These are phyloP conservation scores for Garcia nutans DNA, from an alignment of 345 rosid genomes.

Conservation along the genomic window DNA sequence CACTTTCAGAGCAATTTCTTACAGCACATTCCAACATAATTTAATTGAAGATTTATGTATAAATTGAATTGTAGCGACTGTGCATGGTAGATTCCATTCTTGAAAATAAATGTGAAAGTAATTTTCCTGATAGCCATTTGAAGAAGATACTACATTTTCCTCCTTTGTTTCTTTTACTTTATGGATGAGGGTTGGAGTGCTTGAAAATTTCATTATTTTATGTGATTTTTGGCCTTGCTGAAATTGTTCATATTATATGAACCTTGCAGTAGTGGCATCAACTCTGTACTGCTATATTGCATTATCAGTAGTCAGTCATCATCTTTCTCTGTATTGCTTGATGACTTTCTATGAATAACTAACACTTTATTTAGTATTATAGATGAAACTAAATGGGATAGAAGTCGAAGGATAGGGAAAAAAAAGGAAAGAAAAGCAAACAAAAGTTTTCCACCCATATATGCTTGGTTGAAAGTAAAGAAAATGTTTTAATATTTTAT, in stretches of 20 bases:
- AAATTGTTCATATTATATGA: not conserved
- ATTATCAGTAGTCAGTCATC: not conserved
- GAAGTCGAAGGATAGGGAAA: too few relatives aligned
- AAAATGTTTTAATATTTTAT: not conserved
- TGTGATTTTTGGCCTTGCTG: not conserved
- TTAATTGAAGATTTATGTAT: too few relatives aligned
- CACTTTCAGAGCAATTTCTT: too few relatives aligned
- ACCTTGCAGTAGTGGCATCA: not conserved
- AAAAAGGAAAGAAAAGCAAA: not conserved
- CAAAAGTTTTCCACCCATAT: not conserved
- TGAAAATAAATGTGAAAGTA: too few relatives aligned
- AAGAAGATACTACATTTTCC: too few relatives aligned
- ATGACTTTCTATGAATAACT: not conserved
- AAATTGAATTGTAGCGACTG: too few relatives aligned
- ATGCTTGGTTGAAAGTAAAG: not conserved
- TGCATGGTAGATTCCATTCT: too few relatives aligned
- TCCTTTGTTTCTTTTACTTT: too few relatives aligned
- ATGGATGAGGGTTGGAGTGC: too few relatives aligned
- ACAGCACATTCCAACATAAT: too few relatives aligned
- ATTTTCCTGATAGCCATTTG: too few relatives aligned
- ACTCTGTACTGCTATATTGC: not conserved
- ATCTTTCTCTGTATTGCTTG: not conserved
- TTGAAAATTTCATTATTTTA: too few relatives aligned
- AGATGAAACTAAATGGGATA: not conserved
- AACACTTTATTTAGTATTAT: not conserved